These are phyloP conservation scores for Lunularia cruciata DNA, from an alignment of 225 moss, liverwort and hornwort genomes.

Conservation along the genomic window DNA sequence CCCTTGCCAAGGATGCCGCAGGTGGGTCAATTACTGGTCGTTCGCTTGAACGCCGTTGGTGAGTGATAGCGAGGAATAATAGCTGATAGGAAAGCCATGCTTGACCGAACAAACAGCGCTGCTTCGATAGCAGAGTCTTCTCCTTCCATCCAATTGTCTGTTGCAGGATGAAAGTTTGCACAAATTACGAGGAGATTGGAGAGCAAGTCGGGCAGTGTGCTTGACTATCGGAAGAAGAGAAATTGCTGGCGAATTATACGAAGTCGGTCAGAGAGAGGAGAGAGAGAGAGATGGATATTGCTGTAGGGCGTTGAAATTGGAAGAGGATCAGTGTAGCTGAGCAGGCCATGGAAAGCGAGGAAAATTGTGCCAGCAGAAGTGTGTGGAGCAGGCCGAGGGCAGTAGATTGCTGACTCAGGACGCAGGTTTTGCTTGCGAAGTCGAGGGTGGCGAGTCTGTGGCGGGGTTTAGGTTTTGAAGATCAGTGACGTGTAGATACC, in stretches of 20 bases:
- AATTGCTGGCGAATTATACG: not conserved
- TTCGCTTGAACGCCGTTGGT: too few relatives aligned
- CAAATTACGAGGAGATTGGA: not conserved
- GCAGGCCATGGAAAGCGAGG: not conserved
- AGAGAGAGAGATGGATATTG: not conserved
- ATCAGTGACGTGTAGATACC: not conserved
- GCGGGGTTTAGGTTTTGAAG: constrained; percentile 35
- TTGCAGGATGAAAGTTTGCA: too few relatives aligned
- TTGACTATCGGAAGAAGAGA: not conserved
- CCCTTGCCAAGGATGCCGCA: too few relatives aligned
- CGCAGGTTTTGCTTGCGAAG: not conserved
- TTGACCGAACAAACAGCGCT: too few relatives aligned
- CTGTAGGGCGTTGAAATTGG: not conserved
- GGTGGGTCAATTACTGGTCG: too few relatives aligned
- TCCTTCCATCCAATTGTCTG: too few relatives aligned
- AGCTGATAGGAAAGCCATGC: too few relatives aligned
- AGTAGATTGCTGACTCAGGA: not conserved
- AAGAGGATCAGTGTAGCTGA: not conserved
- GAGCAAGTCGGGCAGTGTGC: not conserved
- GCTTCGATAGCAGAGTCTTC: too few relatives aligned
- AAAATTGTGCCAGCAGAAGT: not conserved
- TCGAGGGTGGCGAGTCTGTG: not conserved
- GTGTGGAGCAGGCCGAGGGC: not conserved
- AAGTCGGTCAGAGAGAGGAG: not conserved
- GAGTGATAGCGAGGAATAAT: too few relatives aligned